Conservation (phyloP, 257 asterid species). For the Plectranthus barbatus region DNA sequence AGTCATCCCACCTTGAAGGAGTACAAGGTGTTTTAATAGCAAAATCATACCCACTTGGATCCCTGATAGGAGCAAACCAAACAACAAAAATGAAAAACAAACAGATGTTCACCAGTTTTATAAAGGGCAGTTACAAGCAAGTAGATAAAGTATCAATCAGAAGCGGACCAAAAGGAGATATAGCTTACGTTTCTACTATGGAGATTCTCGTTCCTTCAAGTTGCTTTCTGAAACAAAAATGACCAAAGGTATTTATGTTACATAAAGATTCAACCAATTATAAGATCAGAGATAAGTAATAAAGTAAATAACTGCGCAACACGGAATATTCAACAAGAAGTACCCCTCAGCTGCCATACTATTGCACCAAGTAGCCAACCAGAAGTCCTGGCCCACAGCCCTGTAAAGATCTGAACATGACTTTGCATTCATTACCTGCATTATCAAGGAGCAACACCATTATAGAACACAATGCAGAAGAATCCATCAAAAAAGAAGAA, state of each 20-base stretch:
- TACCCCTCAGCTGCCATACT: constrained; percentile 87
- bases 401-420: constrained; percentile 80
- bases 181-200: constrained; percentile 47
- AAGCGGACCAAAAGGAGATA: constrained; percentile 3
- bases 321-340: constrained; percentile 9
- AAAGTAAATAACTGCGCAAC: neutral
- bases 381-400: constrained; percentile 83
- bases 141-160: neutral
- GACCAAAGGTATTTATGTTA: constrained; percentile 7
- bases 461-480: constrained; percentile 2
- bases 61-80: constrained; percentile 38
- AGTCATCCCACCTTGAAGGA: constrained; percentile 88
- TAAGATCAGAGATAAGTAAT: constrained; percentile 1
- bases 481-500: neutral
- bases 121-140: constrained; percentile 4
- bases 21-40: constrained; percentile 70
- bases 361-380: constrained; percentile 88
- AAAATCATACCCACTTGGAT: constrained; percentile 72
- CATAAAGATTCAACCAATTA: neutral
- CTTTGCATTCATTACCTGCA: constrained; percentile 76
- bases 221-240: constrained; percentile 58
- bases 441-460: constrained; percentile 7
- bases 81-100: neutral
- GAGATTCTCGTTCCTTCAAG: constrained; percentile 97
- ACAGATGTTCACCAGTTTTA: constrained; percentile 5